Base-by-base conservation (phyloP, 1,284 basidiomycete species). In the Naganishia cerealis region DNA sequence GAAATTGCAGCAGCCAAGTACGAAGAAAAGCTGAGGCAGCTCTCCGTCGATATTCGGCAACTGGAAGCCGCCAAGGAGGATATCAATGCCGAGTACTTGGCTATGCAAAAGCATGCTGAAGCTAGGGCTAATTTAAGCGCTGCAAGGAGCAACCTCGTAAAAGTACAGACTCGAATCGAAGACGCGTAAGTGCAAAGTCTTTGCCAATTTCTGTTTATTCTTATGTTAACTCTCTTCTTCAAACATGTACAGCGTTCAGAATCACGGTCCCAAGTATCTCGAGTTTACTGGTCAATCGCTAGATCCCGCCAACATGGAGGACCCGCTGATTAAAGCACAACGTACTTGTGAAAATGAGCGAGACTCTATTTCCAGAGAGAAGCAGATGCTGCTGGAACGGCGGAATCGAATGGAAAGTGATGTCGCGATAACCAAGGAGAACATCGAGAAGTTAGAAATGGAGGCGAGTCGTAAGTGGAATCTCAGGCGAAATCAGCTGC, bases 81-180 rank as follows among this genome's bases (percentile, higher is more conserved):
- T 29, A 80, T 94, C 66, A 91, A 88, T 67, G 73, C 80, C 0
- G 94, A 98, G 73, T 83, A 95, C 56, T 85, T 86, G 40, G 80
- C 84, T 0, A 80, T 97, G 69, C 93, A 89, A 74, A 77, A 87
- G 46, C 92, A 97, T 76, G 89, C 91, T 0, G 91, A 94, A 71
- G 83, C 87, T 0, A 84, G 94, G 46, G 93, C 94, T 0, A 89
- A 88, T 73, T 80, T 98, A 55, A 86, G 89, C 48, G 78, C 96
- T 70, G 91, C 92, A 76, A 83, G 87, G 68, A 82, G 82, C 0
- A 91, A 94, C 71, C 77, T 87, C 40, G 85, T 84, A 75, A 84
- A 82, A 66, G 92, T 90, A 80, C 81, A 82, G 24, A 81, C 81
- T 18, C 88, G 91, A 53, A 82, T 92, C 16, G 81, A 85, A 67